phyloP scores from a whole-genome alignment of 75 land plant genomes.

The Ceratopteris richardii region DNA sequence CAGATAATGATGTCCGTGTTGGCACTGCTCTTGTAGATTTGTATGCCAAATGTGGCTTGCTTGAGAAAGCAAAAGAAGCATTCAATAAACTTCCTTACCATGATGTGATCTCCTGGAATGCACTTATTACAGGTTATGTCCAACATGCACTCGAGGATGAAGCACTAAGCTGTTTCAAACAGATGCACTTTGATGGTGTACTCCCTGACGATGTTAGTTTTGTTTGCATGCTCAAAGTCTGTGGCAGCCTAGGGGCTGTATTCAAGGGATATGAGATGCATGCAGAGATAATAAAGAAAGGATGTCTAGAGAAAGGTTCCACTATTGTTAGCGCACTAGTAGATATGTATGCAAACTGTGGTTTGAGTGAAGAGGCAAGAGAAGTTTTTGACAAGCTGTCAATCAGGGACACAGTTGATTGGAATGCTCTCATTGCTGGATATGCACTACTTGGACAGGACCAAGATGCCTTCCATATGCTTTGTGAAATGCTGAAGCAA shows the following conservation, averaged over 20 bases:
- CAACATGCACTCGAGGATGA: conserved; percentile 34
- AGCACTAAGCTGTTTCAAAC: conserved; percentile 26
- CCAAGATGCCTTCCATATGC: conserved; percentile 10
- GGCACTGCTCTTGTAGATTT: conserved; percentile 52
- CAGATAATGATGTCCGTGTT: conserved; percentile 14
- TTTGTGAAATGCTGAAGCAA: conserved; percentile 43
- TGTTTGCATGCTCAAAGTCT: conserved; percentile 24
- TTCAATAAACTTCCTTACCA: conserved; percentile 26
- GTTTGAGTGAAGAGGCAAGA: conserved; percentile 19
- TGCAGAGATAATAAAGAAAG: conserved; percentile 35
- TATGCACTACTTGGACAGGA: conserved; percentile 27
- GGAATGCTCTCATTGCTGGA: conserved; percentile 64
- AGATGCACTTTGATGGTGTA: conserved; percentile 25
- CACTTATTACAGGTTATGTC: conserved; percentile 46
- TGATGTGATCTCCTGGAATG: conserved; percentile 52
- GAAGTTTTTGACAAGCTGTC: conserved; percentile 43
- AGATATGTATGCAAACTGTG: conserved; percentile 36
- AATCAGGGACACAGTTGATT: conserved; percentile 50
- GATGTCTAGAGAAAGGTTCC: conserved; percentile 23
- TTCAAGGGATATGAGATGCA: conserved; percentile 25
- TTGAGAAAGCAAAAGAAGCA: conserved; percentile 34
- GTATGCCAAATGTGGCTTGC: conserved; percentile 64
- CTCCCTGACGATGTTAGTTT: conserved; percentile 36
- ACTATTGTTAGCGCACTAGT: conserved; percentile 50
- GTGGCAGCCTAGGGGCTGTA: conserved; percentile 11